phyloP scores from a whole-genome alignment of 2,329 filamentous ascomycete genomes.

The Trichoderma harzianum region DNA sequence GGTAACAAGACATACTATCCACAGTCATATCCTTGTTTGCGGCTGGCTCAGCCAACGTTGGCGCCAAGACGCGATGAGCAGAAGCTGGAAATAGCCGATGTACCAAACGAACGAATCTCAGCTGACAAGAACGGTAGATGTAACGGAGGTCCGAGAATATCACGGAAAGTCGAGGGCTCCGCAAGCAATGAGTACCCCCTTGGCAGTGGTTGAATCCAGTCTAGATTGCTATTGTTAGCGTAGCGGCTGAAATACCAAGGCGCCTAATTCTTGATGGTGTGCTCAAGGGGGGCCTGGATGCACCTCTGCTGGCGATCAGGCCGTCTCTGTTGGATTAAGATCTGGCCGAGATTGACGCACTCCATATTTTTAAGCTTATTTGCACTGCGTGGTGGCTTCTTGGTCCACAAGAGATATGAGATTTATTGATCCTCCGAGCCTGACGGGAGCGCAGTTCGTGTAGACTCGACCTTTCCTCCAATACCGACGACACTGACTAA shows the following conservation, averaged over 20 bases:
- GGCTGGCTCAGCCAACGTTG: not conserved
- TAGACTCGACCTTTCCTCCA: not conserved
- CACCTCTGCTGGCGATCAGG: not conserved
- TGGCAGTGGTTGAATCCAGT: not conserved
- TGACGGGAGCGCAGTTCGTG: not conserved
- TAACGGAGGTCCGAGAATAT: not conserved
- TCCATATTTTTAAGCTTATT: constrained; percentile 8
- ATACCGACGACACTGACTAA: not conserved
- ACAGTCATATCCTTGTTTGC: not conserved
- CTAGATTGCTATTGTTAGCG: not conserved
- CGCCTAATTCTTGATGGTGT: not conserved
- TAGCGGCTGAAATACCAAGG: not conserved
- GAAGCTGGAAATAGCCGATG: not conserved
- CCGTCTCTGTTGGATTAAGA: constrained; percentile 1
- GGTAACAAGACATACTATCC: not conserved
- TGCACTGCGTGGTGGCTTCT: not conserved
- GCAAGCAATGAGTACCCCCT: not conserved
- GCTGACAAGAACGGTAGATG: not conserved
- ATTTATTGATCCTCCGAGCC: not conserved
- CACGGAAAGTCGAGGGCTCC: not conserved
- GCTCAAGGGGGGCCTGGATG: not conserved
- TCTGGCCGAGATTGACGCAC: not conserved
- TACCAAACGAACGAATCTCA: not conserved
- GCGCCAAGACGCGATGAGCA: not conserved
- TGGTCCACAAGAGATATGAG: not conserved